Conservation (phyloP, 148 eudicot genomes). For the Arctostaphylos glauca region DNA sequence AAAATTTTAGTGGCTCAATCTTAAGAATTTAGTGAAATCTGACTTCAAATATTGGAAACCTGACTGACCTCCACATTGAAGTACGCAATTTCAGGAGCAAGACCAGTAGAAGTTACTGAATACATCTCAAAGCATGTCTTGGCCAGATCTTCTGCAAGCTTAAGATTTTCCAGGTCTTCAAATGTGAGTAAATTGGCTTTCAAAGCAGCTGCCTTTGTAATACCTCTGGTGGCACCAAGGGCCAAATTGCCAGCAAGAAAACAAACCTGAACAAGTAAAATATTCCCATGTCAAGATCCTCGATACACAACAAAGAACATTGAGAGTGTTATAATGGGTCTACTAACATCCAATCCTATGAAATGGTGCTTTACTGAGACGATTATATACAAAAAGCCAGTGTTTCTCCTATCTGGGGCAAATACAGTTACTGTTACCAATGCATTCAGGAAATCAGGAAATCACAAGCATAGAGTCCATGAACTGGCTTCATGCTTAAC, state of each 20-base stretch:
- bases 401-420: neutral
- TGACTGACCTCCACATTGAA: conserved; percentile 72
- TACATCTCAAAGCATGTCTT: conserved; percentile 89
- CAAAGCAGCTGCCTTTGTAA: conserved; percentile 67
- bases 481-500: neutral
- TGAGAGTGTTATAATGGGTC: neutral
- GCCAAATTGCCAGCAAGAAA: conserved; percentile 92
- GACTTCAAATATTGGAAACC: neutral
- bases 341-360: neutral
- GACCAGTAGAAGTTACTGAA: conserved; percentile 78
- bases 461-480: neutral
- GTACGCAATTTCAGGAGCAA: conserved; percentile 83
- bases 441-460: neutral
- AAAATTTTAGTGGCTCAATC: neutral
- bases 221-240: conserved; percentile 89
- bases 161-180: conserved; percentile 74
- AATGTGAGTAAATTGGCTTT: conserved; percentile 50
- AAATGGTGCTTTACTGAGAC: neutral
- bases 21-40: neutral
- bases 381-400: neutral
- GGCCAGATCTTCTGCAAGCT: conserved; percentile 83
- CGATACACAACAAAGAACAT: neutral
- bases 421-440: neutral
- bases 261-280: conserved; percentile 54
- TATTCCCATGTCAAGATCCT: neutral